Percentiles rank a stretch among this genome's conserved stretches.
These are phyloP conservation scores for Eutypa lata DNA, from an alignment of 2,329 filamentous ascomycete genomes.

Conservation along the genomic window DNA sequence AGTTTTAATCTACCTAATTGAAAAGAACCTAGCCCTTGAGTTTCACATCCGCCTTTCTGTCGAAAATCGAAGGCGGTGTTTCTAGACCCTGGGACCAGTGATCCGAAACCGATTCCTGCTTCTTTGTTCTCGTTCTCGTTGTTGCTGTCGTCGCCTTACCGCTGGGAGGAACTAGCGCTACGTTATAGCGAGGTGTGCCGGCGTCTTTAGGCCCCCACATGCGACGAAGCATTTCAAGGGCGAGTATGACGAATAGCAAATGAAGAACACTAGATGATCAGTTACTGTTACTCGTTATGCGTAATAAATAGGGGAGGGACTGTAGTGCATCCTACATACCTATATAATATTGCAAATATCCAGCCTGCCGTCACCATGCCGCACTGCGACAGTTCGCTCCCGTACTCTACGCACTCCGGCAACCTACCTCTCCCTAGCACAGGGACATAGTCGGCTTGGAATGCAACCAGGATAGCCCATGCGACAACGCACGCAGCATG, in stretches of 20 bases:
- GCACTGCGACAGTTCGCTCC: constrained; percentile 1
- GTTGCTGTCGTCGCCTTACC: too few relatives aligned
- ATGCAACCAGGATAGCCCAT: background rate
- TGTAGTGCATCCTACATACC: background rate
- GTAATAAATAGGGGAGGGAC: background rate
- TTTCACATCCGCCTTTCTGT: too few relatives aligned
- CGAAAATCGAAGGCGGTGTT: too few relatives aligned
- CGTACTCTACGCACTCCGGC: constrained; percentile 1
- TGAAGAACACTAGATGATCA: background rate
- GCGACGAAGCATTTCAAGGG: background rate
- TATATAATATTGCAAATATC: background rate
- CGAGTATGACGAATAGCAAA: background rate
- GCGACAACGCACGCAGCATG: background rate
- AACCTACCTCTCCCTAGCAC: background rate
- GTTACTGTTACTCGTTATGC: background rate
- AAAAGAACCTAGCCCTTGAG: too few relatives aligned
- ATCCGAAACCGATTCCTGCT: too few relatives aligned
- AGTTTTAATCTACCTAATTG: too few relatives aligned
- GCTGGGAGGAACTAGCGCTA: too few relatives aligned
- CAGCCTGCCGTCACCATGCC: constrained; percentile 4
- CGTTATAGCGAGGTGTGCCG: too few relatives aligned
- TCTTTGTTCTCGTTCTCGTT: too few relatives aligned
- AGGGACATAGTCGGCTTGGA: background rate
- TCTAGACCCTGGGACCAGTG: background rate
- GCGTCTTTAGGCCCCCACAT: too few relatives aligned